Evolutionary conservation across 768 basidiomycete species (phyloP).

Genomic region (Boletellus sp.): DNA sequence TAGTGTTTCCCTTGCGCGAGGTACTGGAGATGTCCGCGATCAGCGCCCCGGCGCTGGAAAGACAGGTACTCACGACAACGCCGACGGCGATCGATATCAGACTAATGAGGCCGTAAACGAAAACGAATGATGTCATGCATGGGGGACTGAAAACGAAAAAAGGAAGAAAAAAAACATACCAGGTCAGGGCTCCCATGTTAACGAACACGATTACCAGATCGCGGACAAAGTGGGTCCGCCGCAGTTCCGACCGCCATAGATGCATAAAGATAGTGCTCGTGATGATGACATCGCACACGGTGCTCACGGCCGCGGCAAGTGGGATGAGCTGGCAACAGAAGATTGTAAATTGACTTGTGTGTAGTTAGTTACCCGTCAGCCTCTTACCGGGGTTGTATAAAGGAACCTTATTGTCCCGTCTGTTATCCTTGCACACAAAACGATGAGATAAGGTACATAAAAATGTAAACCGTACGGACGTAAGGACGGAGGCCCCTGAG

Average conservation of each 20-base stretch:
- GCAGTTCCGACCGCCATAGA: conserved; percentile 11
- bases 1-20: conserved; percentile 4
- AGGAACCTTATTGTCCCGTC: conserved; percentile 2
- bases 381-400: conserved; percentile 6
- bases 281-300: conserved; percentile 11
- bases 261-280: conserved; percentile 8
- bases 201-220: conserved; percentile 11
- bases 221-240: conserved; percentile 2
- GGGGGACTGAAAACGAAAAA: not conserved
- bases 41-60: not conserved
- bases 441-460: too few relatives aligned
- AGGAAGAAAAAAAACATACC: not conserved
- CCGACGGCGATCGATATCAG: conserved; percentile 4
- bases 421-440: not conserved
- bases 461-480: conserved; percentile 1
- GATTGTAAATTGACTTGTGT: not conserved
- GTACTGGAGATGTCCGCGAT: conserved; percentile 1
- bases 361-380: too few relatives aligned
- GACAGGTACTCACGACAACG: conserved; percentile 5
- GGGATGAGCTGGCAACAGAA: conserved; percentile 7
- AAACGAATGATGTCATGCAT: not conserved
- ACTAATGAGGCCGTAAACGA: not conserved
- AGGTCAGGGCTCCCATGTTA: conserved; percentile 16
- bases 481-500: not conserved
- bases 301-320: not conserved